These are phyloP conservation scores for Sphaerostilbella broomeana DNA, from an alignment of 2,329 filamentous ascomycete species.

Conservation along the genomic window DNA sequence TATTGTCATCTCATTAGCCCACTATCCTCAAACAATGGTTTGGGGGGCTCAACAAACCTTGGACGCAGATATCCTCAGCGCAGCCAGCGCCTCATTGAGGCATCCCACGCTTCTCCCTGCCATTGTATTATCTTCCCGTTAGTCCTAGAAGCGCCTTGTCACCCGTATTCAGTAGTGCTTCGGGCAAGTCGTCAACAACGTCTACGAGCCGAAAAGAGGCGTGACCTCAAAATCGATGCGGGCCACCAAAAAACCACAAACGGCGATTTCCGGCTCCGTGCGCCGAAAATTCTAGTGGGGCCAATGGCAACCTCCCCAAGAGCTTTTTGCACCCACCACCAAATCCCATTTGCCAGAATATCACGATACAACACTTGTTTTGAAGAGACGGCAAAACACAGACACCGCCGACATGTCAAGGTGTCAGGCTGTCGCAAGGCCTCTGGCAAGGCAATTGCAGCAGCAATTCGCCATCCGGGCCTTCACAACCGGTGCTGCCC, in stretches of 20 bases:
- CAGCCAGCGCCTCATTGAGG: slow-evolving; percentile 47
- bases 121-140: no score
- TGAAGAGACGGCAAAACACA: not conserved
- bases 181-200: no score
- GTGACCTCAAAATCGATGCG: not conserved
- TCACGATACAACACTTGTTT: not conserved
- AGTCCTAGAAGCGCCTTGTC: no score
- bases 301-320: slow-evolving; percentile 11
- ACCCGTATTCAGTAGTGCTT: no score
- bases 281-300: slow-evolving; percentile 25
- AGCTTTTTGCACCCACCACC: slow-evolving; percentile 22
- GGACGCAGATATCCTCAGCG: slow-evolving; percentile 40
- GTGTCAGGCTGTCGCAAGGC: slow-evolving; percentile 52
- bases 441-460: slow-evolving; percentile 48
- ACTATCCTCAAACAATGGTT: not conserved
- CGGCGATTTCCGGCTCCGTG: slow-evolving; percentile 12
- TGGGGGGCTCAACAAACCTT: slow-evolving; percentile 21
- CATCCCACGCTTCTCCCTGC: slow-evolving; percentile 42
- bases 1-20: slow-evolving; percentile 10
- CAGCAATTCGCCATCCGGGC: slow-evolving; percentile 32
- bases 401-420: slow-evolving; percentile 44
- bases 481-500: slow-evolving; percentile 29
- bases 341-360: not conserved
- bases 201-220: no score
- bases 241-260: slow-evolving; percentile 14